Conservation (phyloP, 176 grass and related monocot genomes). For the Chloris gayana region DNA sequence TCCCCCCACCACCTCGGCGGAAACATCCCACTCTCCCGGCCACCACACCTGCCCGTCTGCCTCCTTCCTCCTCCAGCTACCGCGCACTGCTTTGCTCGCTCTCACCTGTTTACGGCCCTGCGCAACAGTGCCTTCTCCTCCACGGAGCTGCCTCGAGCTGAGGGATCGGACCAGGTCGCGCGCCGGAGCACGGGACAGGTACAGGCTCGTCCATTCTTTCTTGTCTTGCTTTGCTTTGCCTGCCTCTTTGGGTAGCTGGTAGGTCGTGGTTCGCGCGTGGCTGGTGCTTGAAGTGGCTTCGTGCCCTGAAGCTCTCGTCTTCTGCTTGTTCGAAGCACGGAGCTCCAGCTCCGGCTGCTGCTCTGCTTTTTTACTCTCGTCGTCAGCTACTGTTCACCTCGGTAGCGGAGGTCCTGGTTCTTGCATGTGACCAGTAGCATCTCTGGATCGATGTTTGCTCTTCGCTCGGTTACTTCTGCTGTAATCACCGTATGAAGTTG, state of each 20-base stretch:
- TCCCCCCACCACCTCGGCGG: constrained; percentile 1
- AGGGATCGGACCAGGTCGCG: background rate
- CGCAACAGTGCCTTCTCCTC: background rate
- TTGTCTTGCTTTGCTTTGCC: background rate
- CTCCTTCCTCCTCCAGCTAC: background rate
- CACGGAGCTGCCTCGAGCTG: background rate
- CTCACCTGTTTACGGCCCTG: background rate
- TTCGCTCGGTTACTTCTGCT: background rate
- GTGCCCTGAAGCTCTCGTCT: background rate
- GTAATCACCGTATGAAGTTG: background rate
- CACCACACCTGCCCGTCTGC: background rate
- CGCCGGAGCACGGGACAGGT: constrained; percentile 39
- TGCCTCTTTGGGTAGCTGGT: background rate
- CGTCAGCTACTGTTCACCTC: background rate
- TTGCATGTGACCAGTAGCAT: background rate
- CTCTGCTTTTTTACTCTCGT: background rate
- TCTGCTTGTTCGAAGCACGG: background rate
- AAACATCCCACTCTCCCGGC: constrained; percentile 25
- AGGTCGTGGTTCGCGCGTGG: background rate
- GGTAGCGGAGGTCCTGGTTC: background rate
- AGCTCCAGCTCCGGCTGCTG: background rate
- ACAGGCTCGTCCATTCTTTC: background rate
- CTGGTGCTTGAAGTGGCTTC: background rate
- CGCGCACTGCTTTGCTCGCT: background rate
- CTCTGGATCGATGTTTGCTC: background rate